A percentile compares a stretch with the other conserved stretches of the same genome.
Conservation (phyloP, 371 early-diverging fungal species). For the Rhizopus arrhizus region DNA sequence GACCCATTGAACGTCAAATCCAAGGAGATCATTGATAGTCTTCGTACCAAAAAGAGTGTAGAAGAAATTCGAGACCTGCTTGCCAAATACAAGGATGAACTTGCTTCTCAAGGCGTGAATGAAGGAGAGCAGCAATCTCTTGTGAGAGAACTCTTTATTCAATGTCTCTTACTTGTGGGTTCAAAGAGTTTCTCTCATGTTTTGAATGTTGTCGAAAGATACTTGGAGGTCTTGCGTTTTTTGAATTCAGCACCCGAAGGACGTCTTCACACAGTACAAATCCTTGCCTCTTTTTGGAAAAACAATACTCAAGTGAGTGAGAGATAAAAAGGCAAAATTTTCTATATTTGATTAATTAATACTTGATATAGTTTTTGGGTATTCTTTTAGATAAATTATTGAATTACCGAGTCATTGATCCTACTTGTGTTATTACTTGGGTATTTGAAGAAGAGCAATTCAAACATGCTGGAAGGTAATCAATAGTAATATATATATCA, state of each 20-base stretch:
- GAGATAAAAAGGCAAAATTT: neutral
- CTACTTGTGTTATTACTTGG: constrained; percentile 78
- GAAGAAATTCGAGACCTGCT: constrained; percentile 63
- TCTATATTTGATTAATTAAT: neutral
- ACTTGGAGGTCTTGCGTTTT: constrained; percentile 67
- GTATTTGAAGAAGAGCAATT: constrained; percentile 64
- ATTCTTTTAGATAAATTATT: constrained; percentile 89
- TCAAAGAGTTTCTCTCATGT: constrained; percentile 93
- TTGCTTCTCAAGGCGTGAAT: constrained; percentile 36
- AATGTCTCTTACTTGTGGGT: constrained; percentile 82
- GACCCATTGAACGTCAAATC: constrained; percentile 62
- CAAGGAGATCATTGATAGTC: constrained; percentile 57
- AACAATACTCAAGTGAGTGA: constrained; percentile 68
- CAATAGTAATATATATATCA: neutral
- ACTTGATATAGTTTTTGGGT: constrained; percentile 66
- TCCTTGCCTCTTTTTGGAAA: constrained; percentile 82
- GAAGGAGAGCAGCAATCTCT: constrained; percentile 46
- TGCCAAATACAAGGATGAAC: constrained; percentile 46
- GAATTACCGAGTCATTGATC: constrained; percentile 91
- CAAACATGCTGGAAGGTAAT: constrained; percentile 56
- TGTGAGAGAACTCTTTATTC: constrained; percentile 74
- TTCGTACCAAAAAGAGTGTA: constrained; percentile 64
- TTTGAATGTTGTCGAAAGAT: constrained; percentile 86
- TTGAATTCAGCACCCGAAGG: constrained; percentile 63
- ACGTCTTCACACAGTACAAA: constrained; percentile 71